Evolutionary conservation across 106 monocot species (phyloP).

Genomic region (Allium sativum): DNA sequence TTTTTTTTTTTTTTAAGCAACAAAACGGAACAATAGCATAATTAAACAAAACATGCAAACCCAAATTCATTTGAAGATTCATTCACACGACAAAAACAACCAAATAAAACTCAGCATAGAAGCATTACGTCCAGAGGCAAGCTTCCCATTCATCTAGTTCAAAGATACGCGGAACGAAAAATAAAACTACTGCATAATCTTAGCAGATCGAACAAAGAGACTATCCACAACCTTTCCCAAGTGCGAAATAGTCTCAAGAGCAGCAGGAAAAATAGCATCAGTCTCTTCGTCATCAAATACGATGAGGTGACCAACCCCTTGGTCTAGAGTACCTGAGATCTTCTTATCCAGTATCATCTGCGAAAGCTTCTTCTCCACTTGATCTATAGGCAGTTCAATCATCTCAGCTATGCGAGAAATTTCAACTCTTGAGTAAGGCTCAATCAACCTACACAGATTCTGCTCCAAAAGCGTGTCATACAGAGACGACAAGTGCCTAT

Average conservation of each 20-base stretch:
- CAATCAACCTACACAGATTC: slow-evolving; percentile 84
- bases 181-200: too few species aligned
- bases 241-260: background rate
- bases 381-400: slow-evolving; percentile 68
- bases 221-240: slow-evolving; percentile 1
- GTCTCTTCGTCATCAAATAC: background rate
- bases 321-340: slow-evolving; percentile 87
- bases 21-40: too few species aligned
- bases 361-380: slow-evolving; percentile 86
- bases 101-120: too few species aligned
- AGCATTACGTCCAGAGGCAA: too few species aligned
- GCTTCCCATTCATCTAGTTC: too few species aligned
- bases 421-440: slow-evolving; percentile 82
- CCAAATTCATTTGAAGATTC: too few species aligned
- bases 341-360: slow-evolving; percentile 99
- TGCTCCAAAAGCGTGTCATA: slow-evolving; percentile 92
- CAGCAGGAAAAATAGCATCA: background rate
- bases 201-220: background rate
- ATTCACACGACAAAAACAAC: too few species aligned
- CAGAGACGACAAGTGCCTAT: slow-evolving; percentile 78
- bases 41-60: too few species aligned
- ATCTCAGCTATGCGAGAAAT: slow-evolving; percentile 70
- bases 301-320: slow-evolving; percentile 82
- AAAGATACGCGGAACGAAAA: too few species aligned
- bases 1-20: too few species aligned